These are phyloP conservation scores for Mortierella sp. DNA, from an alignment of 371 early-diverging fungal species.

Conservation along the genomic window DNA sequence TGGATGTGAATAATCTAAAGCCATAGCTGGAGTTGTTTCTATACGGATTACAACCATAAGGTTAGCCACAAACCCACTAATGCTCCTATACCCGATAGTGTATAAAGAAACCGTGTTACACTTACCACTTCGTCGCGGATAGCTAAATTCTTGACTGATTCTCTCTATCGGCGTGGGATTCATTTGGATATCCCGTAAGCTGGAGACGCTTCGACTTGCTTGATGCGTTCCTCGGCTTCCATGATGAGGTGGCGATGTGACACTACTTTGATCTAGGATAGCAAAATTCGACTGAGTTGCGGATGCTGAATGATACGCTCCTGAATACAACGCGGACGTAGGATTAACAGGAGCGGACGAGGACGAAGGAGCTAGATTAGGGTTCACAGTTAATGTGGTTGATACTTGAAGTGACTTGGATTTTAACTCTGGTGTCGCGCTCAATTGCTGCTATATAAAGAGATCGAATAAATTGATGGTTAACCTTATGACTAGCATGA, in stretches of 20 bases:
- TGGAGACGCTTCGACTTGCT: constrained; percentile 40
- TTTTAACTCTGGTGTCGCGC: background rate
- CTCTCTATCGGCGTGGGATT: constrained; percentile 16
- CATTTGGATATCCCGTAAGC: constrained; percentile 35
- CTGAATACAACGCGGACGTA: background rate
- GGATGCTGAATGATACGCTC: background rate
- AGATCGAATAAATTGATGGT: background rate
- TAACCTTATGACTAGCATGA: background rate
- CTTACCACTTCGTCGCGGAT: constrained; percentile 21
- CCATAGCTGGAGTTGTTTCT: constrained; percentile 4
- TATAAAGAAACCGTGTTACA: background rate
- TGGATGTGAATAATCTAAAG: background rate
- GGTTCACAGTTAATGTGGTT: background rate
- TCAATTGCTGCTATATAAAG: background rate
- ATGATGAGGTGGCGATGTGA: constrained; percentile 4
- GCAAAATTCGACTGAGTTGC: background rate
- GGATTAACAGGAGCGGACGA: background rate
- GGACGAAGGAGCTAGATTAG: background rate
- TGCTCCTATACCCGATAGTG: too few species aligned
- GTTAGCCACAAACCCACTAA: background rate
- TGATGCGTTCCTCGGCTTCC: constrained; percentile 26
- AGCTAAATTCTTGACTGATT: constrained; percentile 25
- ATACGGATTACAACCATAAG: background rate
- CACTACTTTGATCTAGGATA: constrained; percentile 2
- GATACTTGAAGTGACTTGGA: constrained; percentile 15